Evolutionary conservation across 257 asterid species (phyloP).

Genomic region (Mitragyna speciosa): DNA sequence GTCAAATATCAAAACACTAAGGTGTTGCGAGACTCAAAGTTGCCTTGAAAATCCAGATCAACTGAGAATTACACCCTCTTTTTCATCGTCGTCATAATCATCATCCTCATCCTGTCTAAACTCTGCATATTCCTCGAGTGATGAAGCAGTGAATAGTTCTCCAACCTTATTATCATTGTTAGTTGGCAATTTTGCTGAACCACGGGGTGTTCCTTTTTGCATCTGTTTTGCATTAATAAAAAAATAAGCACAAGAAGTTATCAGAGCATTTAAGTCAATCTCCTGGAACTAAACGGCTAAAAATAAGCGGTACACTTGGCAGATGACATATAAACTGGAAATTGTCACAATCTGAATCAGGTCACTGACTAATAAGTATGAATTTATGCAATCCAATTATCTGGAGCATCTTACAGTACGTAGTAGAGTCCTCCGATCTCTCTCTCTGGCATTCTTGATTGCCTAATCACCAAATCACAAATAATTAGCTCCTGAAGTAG

Average conservation of each 20-base stretch:
- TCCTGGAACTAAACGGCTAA: neutral
- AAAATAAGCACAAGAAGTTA: constrained; percentile 14
- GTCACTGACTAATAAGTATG: neutral
- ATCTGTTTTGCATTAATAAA: constrained; percentile 46
- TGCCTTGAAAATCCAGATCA: constrained; percentile 18
- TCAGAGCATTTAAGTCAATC: constrained; percentile 14
- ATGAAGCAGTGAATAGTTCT: constrained; percentile 40
- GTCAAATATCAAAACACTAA: neutral
- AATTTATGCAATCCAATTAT: neutral
- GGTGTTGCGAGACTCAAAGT: neutral
- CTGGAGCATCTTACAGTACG: constrained; percentile 59
- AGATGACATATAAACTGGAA: neutral
- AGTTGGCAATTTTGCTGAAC: constrained; percentile 33
- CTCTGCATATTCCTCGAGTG: constrained; percentile 54
- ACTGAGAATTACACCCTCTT: constrained; percentile 29
- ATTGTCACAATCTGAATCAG: neutral
- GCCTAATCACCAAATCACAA: constrained; percentile 56
- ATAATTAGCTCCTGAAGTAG: constrained; percentile 11
- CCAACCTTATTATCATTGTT: constrained; percentile 47
- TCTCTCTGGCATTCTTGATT: constrained; percentile 86
- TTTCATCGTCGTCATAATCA: constrained; percentile 29
- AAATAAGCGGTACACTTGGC: neutral
- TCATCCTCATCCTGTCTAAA: constrained; percentile 31
- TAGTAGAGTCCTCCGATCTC: constrained; percentile 76
- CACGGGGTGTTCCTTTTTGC: constrained; percentile 63